A percentile compares a stretch with the other conserved stretches of the same genome.
Evolutionary conservation across 2,329 filamentous ascomycete species (phyloP).

Genomic region (Mycosphaerelloides madeirae): DNA sequence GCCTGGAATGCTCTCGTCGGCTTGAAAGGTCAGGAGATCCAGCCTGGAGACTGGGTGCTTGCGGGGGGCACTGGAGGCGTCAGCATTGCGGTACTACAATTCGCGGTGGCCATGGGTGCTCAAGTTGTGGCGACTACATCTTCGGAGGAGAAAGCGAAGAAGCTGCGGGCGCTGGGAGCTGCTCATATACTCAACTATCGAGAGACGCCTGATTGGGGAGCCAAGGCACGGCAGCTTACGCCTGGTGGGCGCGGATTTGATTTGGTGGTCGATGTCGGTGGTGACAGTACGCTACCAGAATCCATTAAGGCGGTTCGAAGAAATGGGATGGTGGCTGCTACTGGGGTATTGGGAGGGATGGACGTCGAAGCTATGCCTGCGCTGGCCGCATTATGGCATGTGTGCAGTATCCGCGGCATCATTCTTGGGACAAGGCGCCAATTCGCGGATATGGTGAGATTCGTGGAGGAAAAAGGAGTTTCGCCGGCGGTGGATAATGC

Average conservation of each 20-base stretch:
- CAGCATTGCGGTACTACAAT: slow-evolving; percentile 57
- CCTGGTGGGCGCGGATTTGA: slow-evolving; percentile 50
- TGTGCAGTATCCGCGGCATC: slow-evolving; percentile 18
- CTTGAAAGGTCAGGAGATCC: slow-evolving; percentile 27
- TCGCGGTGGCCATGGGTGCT: slow-evolving; percentile 48
- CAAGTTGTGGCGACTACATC: slow-evolving; percentile 53
- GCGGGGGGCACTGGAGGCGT: slow-evolving; percentile 64
- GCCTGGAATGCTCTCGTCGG: slow-evolving; percentile 49
- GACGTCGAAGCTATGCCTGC: slow-evolving; percentile 12
- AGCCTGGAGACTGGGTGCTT: slow-evolving; percentile 45
- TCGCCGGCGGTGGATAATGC: slow-evolving; percentile 33
- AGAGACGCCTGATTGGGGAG: slow-evolving; percentile 47
- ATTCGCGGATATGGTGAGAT: slow-evolving; percentile 15
- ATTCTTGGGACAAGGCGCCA: slow-evolving; percentile 16
- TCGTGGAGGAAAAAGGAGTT: slow-evolving; percentile 18
- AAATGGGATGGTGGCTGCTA: slow-evolving; percentile 32
- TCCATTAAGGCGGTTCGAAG: slow-evolving; percentile 37
- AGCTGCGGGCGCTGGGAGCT: slow-evolving; percentile 37
- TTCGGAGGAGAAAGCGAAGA: slow-evolving; percentile 42
- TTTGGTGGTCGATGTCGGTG: slow-evolving; percentile 59
- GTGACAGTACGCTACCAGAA: slow-evolving; percentile 28
- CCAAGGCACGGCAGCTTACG: slow-evolving; percentile 42
- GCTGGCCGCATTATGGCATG: slow-evolving; percentile 10
- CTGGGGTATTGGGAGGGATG: slow-evolving; percentile 12
- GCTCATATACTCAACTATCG: slow-evolving; percentile 53